These are phyloP conservation scores for Hirschfeldia incana DNA, from an alignment of 345 rosid genomes.

Conservation along the genomic window DNA sequence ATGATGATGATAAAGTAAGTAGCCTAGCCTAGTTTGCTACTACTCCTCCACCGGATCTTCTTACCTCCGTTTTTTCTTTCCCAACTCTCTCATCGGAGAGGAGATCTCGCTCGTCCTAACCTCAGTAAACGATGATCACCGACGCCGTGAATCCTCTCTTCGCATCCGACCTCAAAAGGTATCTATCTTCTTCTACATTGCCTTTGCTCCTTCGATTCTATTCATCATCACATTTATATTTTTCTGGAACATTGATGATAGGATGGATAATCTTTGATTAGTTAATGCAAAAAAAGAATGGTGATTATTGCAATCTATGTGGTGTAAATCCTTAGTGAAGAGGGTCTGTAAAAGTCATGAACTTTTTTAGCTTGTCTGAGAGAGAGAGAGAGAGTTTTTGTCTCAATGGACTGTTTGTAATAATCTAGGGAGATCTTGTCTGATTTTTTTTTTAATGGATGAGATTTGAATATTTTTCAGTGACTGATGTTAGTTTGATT, in stretches of 20 bases:
- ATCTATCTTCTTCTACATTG: conserved; percentile 19
- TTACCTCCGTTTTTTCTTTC: too few species aligned
- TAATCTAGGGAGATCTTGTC: not conserved
- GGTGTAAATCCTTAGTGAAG: not conserved
- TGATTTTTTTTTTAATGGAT: not conserved
- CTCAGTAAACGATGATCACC: conserved; percentile 45
- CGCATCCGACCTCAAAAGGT: conserved; percentile 82
- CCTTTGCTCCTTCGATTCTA: too few species aligned
- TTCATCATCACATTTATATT: too few species aligned
- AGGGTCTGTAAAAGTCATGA: not conserved
- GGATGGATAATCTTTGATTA: not conserved
- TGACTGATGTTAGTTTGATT: conserved; percentile 10
- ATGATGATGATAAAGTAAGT: too few species aligned
- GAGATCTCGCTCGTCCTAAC: conserved; percentile 35
- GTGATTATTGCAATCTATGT: not conserved
- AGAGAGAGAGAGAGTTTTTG: not conserved
- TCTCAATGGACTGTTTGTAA: not conserved
- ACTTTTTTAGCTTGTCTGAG: not conserved
- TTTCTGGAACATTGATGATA: not conserved
- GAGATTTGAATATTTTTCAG: not conserved
- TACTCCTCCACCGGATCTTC: too few species aligned
- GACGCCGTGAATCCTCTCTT: conserved; percentile 40
- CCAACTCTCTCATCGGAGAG: not conserved
- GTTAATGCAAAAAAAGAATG: not conserved
- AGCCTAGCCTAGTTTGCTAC: too few species aligned